Evolutionary conservation across 192 early-diverging fungal species (phyloP), one percentile per base, ranked within the genome.

Genomic region (Bifiguratus adelaidae): DNA sequence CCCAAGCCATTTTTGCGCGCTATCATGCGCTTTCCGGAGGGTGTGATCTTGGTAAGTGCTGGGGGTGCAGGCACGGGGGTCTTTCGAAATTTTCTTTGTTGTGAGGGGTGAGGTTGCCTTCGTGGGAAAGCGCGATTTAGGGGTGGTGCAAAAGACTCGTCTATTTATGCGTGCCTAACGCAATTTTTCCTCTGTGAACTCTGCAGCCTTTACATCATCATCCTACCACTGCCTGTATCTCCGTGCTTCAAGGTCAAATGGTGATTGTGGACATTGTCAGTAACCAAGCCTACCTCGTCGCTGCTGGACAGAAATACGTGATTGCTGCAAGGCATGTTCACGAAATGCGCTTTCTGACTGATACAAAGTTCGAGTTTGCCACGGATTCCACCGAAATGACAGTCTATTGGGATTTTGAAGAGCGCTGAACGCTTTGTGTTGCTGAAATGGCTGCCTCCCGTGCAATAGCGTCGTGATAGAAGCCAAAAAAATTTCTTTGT

Each of bases 331-430:
- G 46, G 11, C 38, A 48, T 8, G 54, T 56, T 19, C 54, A 56
- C 24, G 45, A 56, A 26, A 24, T 56, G 4, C 45, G 48, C 1
- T 56, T 47, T 18, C 27, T 56, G 19, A 38, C 46, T 41, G 47
- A 56, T 30, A 40, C 41, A 7, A 32, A 48, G 41, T 49, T 56
- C 30, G 54, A 49, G 41, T 56, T 56, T 34, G 29, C 30, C 28
- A 37, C 48, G 28, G 47, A 56, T 25, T 41, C 28, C 20, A 28
- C 37, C 16, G 54, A 56, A 16, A 40, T 48, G 46, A 40, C 47
- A 13, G 40, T 56, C 40, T 56, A 49, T 42, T 56, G 54, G 54
- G 54, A 56, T 24, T 38, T 56, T 42, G 54, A 56, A 48, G 54
- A 56, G 30, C 54, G 54, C 33, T 56, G 42, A 56, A 15, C 18